Percentiles rank a stretch among this genome's conserved stretches.
Evolutionary conservation across 2,329 filamentous ascomycete species (phyloP).

Genomic region (Rhynchosporium graminicola): DNA sequence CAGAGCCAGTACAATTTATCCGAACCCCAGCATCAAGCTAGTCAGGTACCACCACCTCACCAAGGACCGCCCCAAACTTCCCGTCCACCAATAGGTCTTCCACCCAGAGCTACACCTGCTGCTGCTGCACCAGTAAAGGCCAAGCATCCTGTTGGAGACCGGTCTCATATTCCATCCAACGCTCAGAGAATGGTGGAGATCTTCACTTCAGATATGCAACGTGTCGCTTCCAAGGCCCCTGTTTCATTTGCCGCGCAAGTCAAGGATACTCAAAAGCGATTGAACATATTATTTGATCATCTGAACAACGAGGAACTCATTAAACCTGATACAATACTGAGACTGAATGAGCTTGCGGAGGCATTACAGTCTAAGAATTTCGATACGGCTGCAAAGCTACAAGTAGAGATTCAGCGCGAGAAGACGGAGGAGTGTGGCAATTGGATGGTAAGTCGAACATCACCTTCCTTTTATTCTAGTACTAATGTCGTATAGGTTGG

Average conservation of each 20-base stretch:
- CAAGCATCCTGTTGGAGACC: conserved; percentile 81
- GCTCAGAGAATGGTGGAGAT: conserved; percentile 81
- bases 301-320: conserved; percentile 94
- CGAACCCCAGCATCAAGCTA: conserved; percentile 43
- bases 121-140: conserved; percentile 54
- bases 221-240: conserved; percentile 83
- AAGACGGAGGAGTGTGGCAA: conserved; percentile 79
- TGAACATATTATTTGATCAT: conserved; percentile 94
- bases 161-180: conserved; percentile 79
- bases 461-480: background rate
- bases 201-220: conserved; percentile 80
- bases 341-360: conserved; percentile 64
- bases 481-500: conserved; percentile 61
- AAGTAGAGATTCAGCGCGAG: conserved; percentile 74
- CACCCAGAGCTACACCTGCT: conserved; percentile 48
- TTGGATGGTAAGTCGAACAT: conserved; percentile 73
- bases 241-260: conserved; percentile 86
- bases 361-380: conserved; percentile 71
- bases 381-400: conserved; percentile 64
- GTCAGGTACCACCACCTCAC: conserved; percentile 46
- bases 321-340: conserved; percentile 72
- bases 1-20: conserved; percentile 63
- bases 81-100: conserved; percentile 45
- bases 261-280: conserved; percentile 88
- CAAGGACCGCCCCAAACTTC: conserved; percentile 48